Conservation (phyloP, 2,329 filamentous ascomycete genomes). For the Cercospora canescens region DNA sequence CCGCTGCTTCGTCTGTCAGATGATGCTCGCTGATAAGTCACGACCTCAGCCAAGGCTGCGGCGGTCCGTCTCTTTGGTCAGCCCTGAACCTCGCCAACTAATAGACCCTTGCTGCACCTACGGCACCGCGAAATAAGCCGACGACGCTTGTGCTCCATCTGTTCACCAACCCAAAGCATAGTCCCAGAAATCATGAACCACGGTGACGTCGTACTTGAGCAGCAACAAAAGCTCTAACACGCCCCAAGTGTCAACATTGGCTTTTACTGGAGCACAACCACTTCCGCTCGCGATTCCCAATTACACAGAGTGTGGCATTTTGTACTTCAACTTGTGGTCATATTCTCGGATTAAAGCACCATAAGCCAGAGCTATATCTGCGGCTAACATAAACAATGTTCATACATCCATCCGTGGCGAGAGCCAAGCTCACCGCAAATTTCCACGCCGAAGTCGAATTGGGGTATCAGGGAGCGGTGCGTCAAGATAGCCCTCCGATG, state of each 20-base stretch:
- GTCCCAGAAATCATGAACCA: not conserved
- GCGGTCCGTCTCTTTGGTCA: not conserved
- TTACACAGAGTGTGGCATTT: too few relatives aligned
- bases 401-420: constrained; percentile 8
- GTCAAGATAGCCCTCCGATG: not conserved
- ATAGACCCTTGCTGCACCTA: not conserved
- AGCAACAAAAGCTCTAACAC: not conserved
- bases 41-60: not conserved
- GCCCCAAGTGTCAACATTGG: too few relatives aligned
- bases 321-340: too few relatives aligned
- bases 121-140: not conserved
- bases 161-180: not conserved
- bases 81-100: not conserved
- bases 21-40: not conserved
- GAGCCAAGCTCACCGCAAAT: not conserved
- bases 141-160: not conserved
- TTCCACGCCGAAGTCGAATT: not conserved
- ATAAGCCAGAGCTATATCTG: not conserved
- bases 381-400: constrained; percentile 14
- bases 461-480: not conserved
- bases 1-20: not conserved
- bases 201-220: not conserved
- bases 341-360: too few relatives aligned
- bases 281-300: too few relatives aligned
- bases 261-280: too few relatives aligned